Conservation (phyloP, 2,329 filamentous ascomycete species). For the Pseudogymnoascus sp. region DNA sequence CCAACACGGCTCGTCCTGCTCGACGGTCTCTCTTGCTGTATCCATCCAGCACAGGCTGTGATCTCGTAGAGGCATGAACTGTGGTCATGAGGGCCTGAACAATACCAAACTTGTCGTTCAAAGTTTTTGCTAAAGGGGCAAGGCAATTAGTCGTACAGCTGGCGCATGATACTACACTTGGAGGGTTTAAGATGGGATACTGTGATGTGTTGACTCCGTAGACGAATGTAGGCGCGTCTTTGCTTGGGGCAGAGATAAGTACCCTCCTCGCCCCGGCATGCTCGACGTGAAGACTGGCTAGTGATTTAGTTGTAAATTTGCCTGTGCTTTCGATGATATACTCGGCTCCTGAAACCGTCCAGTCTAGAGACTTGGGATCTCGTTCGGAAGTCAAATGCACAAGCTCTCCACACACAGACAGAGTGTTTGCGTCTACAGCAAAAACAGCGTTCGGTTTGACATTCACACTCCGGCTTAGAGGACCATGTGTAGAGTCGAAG, state of each 20-base stretch:
- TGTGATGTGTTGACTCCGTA: slow-evolving; percentile 27
- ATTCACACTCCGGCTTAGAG: background rate
- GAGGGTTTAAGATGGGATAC: slow-evolving; percentile 18
- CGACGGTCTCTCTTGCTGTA: slow-evolving; percentile 31
- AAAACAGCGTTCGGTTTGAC: slow-evolving; percentile 2
- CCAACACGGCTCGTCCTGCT: slow-evolving; percentile 18
- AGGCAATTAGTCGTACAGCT: slow-evolving; percentile 31
- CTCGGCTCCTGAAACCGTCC: slow-evolving; percentile 9
- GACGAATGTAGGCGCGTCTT: slow-evolving; percentile 23
- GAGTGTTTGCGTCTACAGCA: slow-evolving; percentile 10
- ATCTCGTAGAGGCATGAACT: slow-evolving; percentile 24
- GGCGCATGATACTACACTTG: slow-evolving; percentile 24
- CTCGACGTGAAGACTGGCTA: slow-evolving; percentile 2
- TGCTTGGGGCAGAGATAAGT: slow-evolving; percentile 13
- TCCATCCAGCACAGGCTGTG: slow-evolving; percentile 29
- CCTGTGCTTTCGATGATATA: slow-evolving; percentile 15
- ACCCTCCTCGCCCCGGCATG: slow-evolving; percentile 12
- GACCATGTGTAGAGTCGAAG: slow-evolving; percentile 14
- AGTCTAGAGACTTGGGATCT: slow-evolving; percentile 10
- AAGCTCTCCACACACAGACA: slow-evolving; percentile 10
- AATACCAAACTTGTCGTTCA: slow-evolving; percentile 27
- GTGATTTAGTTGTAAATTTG: slow-evolving; percentile 11
- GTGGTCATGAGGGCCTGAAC: slow-evolving; percentile 29
- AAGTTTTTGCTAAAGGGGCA: slow-evolving; percentile 28
- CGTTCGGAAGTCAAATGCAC: slow-evolving; percentile 12